Conservation (phyloP, 495 filamentous ascomycete genomes). For the Tuber magnatum region DNA sequence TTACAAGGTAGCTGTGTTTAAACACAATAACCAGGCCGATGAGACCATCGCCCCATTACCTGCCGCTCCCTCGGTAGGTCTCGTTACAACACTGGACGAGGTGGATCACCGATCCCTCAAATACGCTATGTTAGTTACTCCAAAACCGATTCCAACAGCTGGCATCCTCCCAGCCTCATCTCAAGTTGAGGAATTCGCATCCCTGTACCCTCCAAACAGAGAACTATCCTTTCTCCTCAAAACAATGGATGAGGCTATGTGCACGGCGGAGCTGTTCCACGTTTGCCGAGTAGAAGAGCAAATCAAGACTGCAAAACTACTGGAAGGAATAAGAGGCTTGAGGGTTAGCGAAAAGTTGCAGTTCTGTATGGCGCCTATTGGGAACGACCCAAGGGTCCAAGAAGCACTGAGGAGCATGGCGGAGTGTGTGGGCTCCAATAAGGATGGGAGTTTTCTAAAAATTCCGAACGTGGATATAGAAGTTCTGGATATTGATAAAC, state of each 20-base stretch:
- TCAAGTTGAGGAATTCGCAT: constrained; percentile 62
- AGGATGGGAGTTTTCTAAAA: constrained; percentile 58
- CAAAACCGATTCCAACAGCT: constrained; percentile 62
- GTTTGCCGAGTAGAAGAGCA: constrained; percentile 57
- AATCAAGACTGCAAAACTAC: constrained; percentile 59
- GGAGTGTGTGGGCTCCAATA: constrained; percentile 57
- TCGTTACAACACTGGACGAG: constrained; percentile 71
- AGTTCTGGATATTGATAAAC: constrained; percentile 52
- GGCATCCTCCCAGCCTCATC: constrained; percentile 63
- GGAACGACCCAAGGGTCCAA: constrained; percentile 41
- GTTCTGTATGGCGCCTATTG: constrained; percentile 63
- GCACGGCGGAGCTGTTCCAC: constrained; percentile 60
- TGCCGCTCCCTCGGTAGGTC: constrained; percentile 49
- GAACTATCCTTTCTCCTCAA: constrained; percentile 71
- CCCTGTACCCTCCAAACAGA: constrained; percentile 67
- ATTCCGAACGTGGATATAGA: constrained; percentile 59
- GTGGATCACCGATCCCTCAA: constrained; percentile 59
- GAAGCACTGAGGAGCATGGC: constrained; percentile 55
- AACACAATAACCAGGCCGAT: constrained; percentile 8
- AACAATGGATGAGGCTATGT: constrained; percentile 59
- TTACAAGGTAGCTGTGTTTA: constrained; percentile 57
- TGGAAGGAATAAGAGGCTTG: constrained; percentile 59
- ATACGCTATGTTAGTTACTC: constrained; percentile 55
- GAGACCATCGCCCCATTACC: constrained; percentile 20
- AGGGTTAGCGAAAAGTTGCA: constrained; percentile 63